Percentiles rank a stretch among this genome's conserved stretches.
These are phyloP conservation scores for Ascochyta viciae-villosae DNA, from an alignment of 2,329 filamentous ascomycete genomes.

Conservation along the genomic window DNA sequence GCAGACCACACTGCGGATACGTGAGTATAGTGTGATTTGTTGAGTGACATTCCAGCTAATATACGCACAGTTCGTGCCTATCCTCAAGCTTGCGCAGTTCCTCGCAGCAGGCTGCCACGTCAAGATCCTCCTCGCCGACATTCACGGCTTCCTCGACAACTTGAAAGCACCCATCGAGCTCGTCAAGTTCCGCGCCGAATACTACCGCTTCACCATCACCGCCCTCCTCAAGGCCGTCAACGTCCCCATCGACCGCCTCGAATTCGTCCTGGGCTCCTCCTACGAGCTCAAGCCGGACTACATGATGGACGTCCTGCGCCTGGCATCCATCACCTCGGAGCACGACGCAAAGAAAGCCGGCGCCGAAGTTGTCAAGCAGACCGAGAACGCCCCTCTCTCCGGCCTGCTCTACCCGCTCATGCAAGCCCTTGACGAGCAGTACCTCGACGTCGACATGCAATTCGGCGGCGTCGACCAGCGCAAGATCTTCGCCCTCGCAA, in stretches of 20 bases:
- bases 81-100: conserved; percentile 89
- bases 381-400: conserved; percentile 74
- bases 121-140: conserved; percentile 72
- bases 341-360: conserved; percentile 89
- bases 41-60: conserved; percentile 6
- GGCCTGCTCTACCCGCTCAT: conserved; percentile 85
- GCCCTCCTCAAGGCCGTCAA: conserved; percentile 77
- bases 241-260: conserved; percentile 78
- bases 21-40: conserved; percentile 23
- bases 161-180: conserved; percentile 89
- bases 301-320: conserved; percentile 85
- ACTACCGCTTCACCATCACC: conserved; percentile 81
- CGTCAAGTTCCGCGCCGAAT: conserved; percentile 79
- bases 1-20: conserved; percentile 88
- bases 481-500: conserved; percentile 86
- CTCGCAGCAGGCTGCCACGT: conserved; percentile 84
- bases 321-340: conserved; percentile 74
- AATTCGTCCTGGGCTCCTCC: conserved; percentile 82
- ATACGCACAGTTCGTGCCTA: conserved; percentile 70
- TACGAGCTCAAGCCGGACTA: conserved; percentile 77
- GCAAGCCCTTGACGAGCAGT: conserved; percentile 84
- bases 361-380: conserved; percentile 93
- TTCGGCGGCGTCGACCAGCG: conserved; percentile 82
- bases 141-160: conserved; percentile 79
- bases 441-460: conserved; percentile 86